These are phyloP conservation scores for Fusarium globosum DNA, from an alignment of 2,329 filamentous ascomycete species.

Conservation along the genomic window DNA sequence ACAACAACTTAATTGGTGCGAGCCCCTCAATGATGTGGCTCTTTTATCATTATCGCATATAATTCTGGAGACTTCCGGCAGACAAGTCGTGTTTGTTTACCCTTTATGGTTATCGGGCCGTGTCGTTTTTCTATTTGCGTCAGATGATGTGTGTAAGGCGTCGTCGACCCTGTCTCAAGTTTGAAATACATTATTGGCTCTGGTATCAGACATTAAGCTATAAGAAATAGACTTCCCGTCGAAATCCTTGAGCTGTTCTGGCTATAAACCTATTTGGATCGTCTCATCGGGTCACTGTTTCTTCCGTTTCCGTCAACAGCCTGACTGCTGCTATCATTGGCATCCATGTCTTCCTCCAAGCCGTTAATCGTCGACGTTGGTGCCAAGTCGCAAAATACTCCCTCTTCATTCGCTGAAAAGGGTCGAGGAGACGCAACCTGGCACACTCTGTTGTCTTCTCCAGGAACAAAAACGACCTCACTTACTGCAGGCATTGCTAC, in stretches of 20 bases:
- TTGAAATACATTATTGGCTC: neutral
- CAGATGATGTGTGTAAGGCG: neutral
- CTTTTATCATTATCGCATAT: neutral
- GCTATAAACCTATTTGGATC: fast-evolving
- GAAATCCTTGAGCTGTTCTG: neutral
- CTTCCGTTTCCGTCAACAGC: neutral
- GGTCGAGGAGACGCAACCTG: conserved; percentile 34
- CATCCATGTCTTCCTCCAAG: conserved; percentile 4
- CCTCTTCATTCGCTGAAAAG: conserved; percentile 21
- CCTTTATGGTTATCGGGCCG: neutral
- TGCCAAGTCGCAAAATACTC: neutral
- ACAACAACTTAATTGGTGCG: conserved; percentile 19
- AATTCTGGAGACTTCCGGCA: neutral
- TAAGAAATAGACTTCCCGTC: neutral
- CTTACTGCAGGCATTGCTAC: conserved; percentile 37
- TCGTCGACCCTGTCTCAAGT: neutral
- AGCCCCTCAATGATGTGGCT: conserved; percentile 7
- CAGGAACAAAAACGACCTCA: conserved; percentile 18
- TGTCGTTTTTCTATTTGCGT: neutral
- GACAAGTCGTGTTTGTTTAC: neutral
- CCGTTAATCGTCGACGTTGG: conserved; percentile 24
- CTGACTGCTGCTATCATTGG: no score
- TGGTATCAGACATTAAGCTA: neutral
- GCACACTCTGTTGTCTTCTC: conserved; percentile 38
- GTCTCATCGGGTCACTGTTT: no score